Evolutionary conservation across 192 early-diverging fungal genomes (phyloP), one percentile per base, ranked within the genome.

Genomic region (Geranomyces variabilis): DNA sequence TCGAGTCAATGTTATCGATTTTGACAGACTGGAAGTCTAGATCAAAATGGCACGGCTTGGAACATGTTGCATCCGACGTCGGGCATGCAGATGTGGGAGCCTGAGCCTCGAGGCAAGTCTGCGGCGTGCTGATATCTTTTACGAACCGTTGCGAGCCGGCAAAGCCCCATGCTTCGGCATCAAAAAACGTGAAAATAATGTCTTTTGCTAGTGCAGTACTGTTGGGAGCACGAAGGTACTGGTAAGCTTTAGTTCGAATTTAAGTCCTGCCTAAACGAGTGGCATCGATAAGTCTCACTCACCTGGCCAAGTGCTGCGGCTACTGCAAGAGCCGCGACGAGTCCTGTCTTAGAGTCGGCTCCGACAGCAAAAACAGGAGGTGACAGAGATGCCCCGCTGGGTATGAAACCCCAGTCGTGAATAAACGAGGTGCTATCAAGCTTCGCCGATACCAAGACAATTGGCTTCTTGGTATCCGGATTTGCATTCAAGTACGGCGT

Each of bases 111-210:
- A 76, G 69, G 75, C 93, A 94, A 30, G 67, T 49, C 62, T 90
- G 84, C 5, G 80, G 79, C 5, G 60, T 69, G 8, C 70, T 71
- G 29, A 94, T 86, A 70, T 93, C 92, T 36, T 91, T 57, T 3
- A 93, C 90, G 76, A 94, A 94, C 36, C 92, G 77, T 70, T 91
- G 84, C 1, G 93, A 94, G n/a, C 93, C 93, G 43, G 88, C 82
- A 72, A 85, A 90, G 31, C 86, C 90, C 84, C 87, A 94, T 29
- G 86, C 59, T 74, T 94, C 93, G 15, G 81, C 87, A 22, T 83
- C 81, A 69, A 94, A 94, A 17, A 85, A 74, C 14, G 90, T 92
- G 75, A 90, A 94, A 29, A 94, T 17, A 26, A 94, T 87, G 70
- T 92, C 85, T 60, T 91, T 90, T 44, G 77, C 74, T 55, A 91